phyloP scores from a whole-genome alignment of 2,329 filamentous ascomycete species.

The Paramyrothecium roridum region DNA sequence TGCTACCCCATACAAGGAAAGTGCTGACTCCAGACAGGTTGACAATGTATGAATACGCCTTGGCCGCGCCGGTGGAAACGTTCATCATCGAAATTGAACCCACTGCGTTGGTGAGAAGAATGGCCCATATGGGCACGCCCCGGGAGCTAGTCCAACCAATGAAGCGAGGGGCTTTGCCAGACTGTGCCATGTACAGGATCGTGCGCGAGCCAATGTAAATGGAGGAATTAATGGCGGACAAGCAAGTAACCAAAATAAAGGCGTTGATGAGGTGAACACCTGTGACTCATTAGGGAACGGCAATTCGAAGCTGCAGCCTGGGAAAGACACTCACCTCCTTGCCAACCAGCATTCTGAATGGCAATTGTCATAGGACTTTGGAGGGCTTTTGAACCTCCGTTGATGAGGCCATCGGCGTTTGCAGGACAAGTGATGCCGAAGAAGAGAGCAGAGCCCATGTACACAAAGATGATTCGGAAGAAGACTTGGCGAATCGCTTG shows the following conservation, averaged over 20 bases:
- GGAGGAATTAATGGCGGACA: constrained; percentile 70
- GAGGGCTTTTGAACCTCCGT: constrained; percentile 58
- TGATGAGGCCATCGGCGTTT: constrained; percentile 61
- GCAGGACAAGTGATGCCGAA: constrained; percentile 72
- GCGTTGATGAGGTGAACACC: constrained; percentile 72
- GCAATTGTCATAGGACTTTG: constrained; percentile 73
- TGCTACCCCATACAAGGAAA: constrained; percentile 69
- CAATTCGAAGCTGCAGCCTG: background rate
- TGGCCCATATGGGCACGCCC: constrained; percentile 59
- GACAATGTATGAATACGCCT: constrained; percentile 67
- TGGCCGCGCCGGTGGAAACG: constrained; percentile 60
- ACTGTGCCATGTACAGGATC: constrained; percentile 72
- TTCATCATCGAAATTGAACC: constrained; percentile 76
- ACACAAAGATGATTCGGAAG: constrained; percentile 59
- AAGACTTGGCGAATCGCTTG: constrained; percentile 59
- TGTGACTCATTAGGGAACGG: constrained; percentile 3
- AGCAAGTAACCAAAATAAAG: constrained; percentile 70
- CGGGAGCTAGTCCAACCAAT: constrained; percentile 64
- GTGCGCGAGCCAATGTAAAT: constrained; percentile 77
- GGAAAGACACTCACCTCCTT: constrained; percentile 44
- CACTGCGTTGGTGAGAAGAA: constrained; percentile 68
- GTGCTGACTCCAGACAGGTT: constrained; percentile 68
- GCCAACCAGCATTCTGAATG: constrained; percentile 70
- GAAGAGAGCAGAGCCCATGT: constrained; percentile 71
- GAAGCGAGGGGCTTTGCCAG: constrained; percentile 66